These are phyloP conservation scores for Digitaria exilis DNA, from an alignment of 202 grass and related monocot genomes.

Conservation along the genomic window DNA sequence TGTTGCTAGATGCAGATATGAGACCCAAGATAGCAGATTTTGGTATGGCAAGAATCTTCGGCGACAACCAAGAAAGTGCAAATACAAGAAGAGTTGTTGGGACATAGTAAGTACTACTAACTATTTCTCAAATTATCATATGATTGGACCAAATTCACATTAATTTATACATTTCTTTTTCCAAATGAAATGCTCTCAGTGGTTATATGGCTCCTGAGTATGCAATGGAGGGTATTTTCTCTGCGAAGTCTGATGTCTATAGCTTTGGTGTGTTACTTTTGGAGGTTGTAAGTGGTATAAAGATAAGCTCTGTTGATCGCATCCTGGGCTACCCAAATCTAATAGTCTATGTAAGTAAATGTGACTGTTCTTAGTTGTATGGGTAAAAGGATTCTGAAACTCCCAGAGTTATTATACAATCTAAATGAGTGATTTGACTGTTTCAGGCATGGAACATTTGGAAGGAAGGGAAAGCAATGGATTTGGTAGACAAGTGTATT, in stretches of 20 bases:
- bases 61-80: constrained; percentile 22
- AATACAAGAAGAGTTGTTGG: constrained; percentile 12
- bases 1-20: no score
- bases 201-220: constrained; percentile 62
- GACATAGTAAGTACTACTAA: constrained; percentile 40
- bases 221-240: constrained; percentile 45
- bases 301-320: background rate
- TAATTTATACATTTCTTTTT: background rate
- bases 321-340: constrained; percentile 29
- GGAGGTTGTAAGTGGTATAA: constrained; percentile 52
- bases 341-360: constrained; percentile 37
- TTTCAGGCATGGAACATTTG: constrained; percentile 37
- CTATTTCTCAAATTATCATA: background rate
- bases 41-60: constrained; percentile 46
- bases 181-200: background rate
- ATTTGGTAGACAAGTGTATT: constrained; percentile 17
- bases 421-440: background rate
- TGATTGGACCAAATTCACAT: background rate
- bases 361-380: background rate
- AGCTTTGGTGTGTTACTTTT: constrained; percentile 58
- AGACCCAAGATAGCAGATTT: constrained; percentile 54
- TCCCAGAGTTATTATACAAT: background rate
- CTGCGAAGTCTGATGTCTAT: constrained; percentile 55
- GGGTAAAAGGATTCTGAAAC: background rate
- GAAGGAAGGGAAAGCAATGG: constrained; percentile 14